A percentile compares a stretch with the other conserved stretches of the same genome.
Conservation (phyloP, 805 yeast genomes). For the Lachancea mirantina region DNA sequence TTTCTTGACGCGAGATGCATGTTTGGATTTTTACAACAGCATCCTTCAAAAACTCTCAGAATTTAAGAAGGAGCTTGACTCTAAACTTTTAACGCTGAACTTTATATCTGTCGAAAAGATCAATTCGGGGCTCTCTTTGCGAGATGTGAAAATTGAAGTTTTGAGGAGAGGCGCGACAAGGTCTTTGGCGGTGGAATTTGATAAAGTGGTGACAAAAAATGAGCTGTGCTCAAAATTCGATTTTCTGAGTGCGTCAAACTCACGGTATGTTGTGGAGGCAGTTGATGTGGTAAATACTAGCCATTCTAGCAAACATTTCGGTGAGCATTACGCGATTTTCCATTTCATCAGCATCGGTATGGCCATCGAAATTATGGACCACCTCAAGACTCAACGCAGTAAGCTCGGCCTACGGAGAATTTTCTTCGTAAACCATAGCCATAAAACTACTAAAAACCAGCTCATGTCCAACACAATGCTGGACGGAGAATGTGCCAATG, state of each 20-base stretch:
- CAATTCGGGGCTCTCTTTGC: constrained; percentile 4
- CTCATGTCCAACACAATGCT: constrained; percentile 7
- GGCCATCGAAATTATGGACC: constrained; percentile 9
- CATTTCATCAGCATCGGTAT: constrained; percentile 10
- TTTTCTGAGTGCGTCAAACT: constrained; percentile 13
- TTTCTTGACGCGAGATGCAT: constrained; percentile 30
- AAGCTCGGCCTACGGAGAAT: constrained; percentile 2
- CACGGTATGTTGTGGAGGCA: constrained; percentile 25
- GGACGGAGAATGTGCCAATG: neutral
- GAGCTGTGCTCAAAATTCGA: constrained; percentile 12
- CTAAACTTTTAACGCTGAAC: constrained; percentile 33
- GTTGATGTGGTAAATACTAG: constrained; percentile 18
- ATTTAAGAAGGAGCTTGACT: constrained; percentile 33
- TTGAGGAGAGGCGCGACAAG: constrained; percentile 25
- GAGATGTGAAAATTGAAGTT: constrained; percentile 15
- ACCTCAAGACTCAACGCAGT: constrained; percentile 1
- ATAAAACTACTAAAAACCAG: constrained; percentile 3
- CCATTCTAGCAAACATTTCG: constrained; percentile 10
- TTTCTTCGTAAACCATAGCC: constrained; percentile 1
- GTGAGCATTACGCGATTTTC: constrained; percentile 7
- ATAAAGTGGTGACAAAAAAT: constrained; percentile 8
- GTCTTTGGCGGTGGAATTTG: constrained; percentile 20
- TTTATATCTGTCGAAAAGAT: constrained; percentile 22
- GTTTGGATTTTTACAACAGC: constrained; percentile 34
- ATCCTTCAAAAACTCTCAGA: constrained; percentile 32